Base-by-base conservation (phyloP, 345 rosid species). In the Lepidium aucheri region DNA sequence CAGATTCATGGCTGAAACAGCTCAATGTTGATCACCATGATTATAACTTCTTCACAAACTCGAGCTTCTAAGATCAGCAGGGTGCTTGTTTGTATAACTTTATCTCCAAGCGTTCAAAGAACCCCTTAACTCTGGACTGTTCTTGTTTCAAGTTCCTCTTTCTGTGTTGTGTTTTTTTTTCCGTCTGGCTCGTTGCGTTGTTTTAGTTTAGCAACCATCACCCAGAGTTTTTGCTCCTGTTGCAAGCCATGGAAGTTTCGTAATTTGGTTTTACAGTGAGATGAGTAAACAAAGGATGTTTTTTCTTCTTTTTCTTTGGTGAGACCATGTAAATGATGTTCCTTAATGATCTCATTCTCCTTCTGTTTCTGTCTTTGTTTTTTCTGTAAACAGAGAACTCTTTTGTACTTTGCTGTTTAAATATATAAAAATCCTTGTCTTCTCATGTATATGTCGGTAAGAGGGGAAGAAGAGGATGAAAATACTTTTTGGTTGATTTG, bases 1-100 rank as follows among this genome's bases (percentile, higher is more conserved):
- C 92, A 0, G 87, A 80, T 67, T 90, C 97, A 15, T 90, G 97
- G 97, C 60, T 87, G 80, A 90, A 90, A 77, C 95, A 90, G 77
- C 84, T 90, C 2, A 69, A 76, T 32, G 79, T 83, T 59, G 69
- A 80, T 59, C 97, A 90, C 77, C 95, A 84, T 52, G 97, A 90
- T 79, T 81, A 55, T 54, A 77, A 63, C 79, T 85, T 75, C 67
- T 88, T 88, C 72, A 17, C 43, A 51, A 76, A 72, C 79, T 69
- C 73, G 3, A 45, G 9, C 26, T 44, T 73, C 41, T 66, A 67
- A 64, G 33, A 50, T 17, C n/a, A 45, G 4, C 32, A 4, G 18
- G 2, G 63, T 14, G 11, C 43, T 53, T 7, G 26, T 39, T 70
- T 15, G 13, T 47, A 9, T 3, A 4, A 7, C 32, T 45, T 34